Conservation (phyloP, 106 monocot species). For the Narthecium ossifragum region DNA sequence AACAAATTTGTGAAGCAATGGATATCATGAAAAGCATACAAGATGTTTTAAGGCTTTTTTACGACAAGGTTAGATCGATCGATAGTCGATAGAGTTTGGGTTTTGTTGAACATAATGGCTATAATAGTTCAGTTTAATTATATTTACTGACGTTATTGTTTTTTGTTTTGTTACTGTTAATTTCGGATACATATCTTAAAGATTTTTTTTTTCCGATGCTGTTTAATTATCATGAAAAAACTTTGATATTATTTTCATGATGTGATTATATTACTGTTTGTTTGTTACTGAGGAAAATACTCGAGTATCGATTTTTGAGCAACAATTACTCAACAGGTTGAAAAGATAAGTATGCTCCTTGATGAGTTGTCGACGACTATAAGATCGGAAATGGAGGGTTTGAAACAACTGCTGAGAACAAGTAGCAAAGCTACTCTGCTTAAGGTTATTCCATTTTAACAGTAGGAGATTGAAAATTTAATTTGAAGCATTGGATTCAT, state of each 20-base stretch:
- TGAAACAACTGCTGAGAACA: slow-evolving; percentile 23
- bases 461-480: not conserved
- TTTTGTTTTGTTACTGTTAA: not conserved
- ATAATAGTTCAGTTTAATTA: not conserved
- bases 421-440: slow-evolving; percentile 4
- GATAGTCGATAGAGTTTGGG: not conserved
- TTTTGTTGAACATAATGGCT: not conserved
- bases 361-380: slow-evolving; percentile 17
- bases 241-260: too few relatives aligned
- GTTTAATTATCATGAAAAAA: too few relatives aligned
- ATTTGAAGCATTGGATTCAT: not conserved
- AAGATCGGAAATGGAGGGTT: slow-evolving; percentile 25
- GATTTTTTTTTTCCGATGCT: not conserved
- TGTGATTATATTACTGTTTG: too few relatives aligned
- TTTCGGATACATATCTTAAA: not conserved
- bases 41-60: slow-evolving; percentile 26
- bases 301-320: not conserved
- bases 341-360: slow-evolving; percentile 10
- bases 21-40: slow-evolving; percentile 38
- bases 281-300: not conserved
- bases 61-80: slow-evolving; percentile 22
- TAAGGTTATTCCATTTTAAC: slow-evolving; percentile 12
- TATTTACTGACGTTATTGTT: not conserved
- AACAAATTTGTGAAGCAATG: slow-evolving; percentile 13
- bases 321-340: slow-evolving; percentile 14